Evolutionary conservation across 257 asterid species (phyloP).

Genomic region (Solanum pennellii): DNA sequence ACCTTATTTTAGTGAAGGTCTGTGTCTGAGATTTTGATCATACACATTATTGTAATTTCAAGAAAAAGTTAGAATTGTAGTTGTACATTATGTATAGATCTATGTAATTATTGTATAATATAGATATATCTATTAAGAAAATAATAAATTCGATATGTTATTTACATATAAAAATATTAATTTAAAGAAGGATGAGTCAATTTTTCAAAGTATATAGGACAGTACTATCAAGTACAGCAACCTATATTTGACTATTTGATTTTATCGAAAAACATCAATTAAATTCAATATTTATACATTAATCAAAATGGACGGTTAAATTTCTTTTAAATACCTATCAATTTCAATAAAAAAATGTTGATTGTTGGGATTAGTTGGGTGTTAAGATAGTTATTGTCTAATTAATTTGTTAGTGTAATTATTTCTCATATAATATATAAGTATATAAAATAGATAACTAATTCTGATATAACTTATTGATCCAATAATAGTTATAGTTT

Average conservation of each 20-base stretch:
- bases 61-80: too few relatives aligned
- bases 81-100: too few relatives aligned
- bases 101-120: too few relatives aligned
- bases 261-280: neutral
- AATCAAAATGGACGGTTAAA: neutral
- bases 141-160: too few relatives aligned
- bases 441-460: neutral
- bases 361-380: neutral
- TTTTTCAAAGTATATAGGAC: neutral
- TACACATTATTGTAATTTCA: too few relatives aligned
- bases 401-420: neutral
- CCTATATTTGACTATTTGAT: neutral
- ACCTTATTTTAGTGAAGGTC: too few relatives aligned
- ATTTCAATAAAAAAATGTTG: neutral
- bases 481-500: neutral
- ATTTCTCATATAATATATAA: neutral
- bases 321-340: neutral
- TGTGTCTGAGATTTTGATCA: too few relatives aligned
- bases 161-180: too few relatives aligned
- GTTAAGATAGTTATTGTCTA: neutral
- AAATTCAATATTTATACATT: neutral
- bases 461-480: neutral
- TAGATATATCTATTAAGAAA: too few relatives aligned
- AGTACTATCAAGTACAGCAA: neutral
- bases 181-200: neutral